phyloP scores from a whole-genome alignment of 768 basidiomycete genomes.

The Astraeus odoratus region DNA sequence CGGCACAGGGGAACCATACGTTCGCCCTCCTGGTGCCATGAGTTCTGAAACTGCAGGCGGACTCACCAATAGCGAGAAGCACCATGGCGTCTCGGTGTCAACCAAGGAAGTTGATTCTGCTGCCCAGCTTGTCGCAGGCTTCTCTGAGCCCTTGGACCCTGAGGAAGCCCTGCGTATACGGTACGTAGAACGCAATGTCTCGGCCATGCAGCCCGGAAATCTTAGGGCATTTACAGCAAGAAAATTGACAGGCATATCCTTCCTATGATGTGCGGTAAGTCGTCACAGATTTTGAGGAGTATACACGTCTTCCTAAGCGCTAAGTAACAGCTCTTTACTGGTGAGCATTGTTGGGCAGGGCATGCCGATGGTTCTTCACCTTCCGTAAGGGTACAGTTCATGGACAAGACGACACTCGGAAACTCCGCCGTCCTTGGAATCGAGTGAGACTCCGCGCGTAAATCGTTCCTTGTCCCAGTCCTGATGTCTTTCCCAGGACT shows the following conservation, averaged over 20 bases:
- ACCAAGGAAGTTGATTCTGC: constrained; percentile 53
- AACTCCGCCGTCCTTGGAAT: constrained; percentile 67
- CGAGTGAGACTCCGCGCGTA: constrained; percentile 31
- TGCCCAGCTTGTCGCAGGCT: constrained; percentile 47
- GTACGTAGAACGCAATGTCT: constrained; percentile 21
- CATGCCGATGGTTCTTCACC: background rate
- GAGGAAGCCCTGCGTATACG: constrained; percentile 45
- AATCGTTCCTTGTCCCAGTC: background rate
- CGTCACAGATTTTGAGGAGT: background rate
- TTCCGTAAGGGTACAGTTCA: constrained; percentile 60
- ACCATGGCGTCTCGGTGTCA: constrained; percentile 31
- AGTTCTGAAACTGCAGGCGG: constrained; percentile 1
- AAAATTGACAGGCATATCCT: constrained; percentile 66
- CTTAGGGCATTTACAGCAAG: constrained; percentile 22
- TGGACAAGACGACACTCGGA: constrained; percentile 71
- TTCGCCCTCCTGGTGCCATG: constrained; percentile 1
- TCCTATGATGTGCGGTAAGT: constrained; percentile 67
- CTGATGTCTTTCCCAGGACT: constrained; percentile 31
- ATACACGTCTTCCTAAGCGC: background rate
- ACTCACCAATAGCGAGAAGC: constrained; percentile 21
- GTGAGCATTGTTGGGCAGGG: constrained; percentile 22
- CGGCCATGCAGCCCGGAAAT: background rate
- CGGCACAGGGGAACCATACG: no score
- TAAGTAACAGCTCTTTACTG: constrained; percentile 45
- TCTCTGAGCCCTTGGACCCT: constrained; percentile 40